A percentile compares a stretch with the other conserved stretches of the same genome.
Evolutionary conservation across 805 yeast species (phyloP).

Genomic region (Saccharomycopsis fermentans): DNA sequence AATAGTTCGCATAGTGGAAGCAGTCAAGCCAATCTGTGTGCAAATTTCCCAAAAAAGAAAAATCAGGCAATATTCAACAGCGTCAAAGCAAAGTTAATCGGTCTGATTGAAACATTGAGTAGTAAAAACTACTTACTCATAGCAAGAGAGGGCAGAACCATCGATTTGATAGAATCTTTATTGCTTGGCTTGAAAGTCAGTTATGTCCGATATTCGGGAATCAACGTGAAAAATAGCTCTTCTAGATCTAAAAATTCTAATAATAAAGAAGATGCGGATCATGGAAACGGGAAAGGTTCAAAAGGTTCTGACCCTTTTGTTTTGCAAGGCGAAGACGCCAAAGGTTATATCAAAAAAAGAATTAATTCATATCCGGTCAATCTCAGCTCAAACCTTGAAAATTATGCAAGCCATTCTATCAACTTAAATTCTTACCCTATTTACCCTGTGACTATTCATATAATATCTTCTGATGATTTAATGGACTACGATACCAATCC

Average conservation of each 20-base stretch:
- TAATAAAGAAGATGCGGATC: not conserved
- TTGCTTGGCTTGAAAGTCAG: constrained; percentile 50
- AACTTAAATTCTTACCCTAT: constrained; percentile 12
- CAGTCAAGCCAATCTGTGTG: not conserved
- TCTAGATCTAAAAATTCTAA: not conserved
- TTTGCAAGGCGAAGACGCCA: not conserved
- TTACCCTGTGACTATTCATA: constrained; percentile 27
- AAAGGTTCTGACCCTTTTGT: not conserved
- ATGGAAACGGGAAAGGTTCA: not conserved
- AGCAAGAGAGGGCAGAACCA: constrained; percentile 54
- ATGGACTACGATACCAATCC: not conserved
- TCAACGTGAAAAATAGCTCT: constrained; percentile 39
- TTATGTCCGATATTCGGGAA: constrained; percentile 53
- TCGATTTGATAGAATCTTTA: constrained; percentile 68
- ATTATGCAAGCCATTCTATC: constrained; percentile 3
- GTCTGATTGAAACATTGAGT: constrained; percentile 2
- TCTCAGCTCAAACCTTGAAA: constrained; percentile 9
- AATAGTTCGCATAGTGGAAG: constrained; percentile 10
- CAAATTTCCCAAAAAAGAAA: constrained; percentile 6
- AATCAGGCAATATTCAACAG: constrained; percentile 8
- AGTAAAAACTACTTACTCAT: constrained; percentile 55
- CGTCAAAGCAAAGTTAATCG: constrained; percentile 6
- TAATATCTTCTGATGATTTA: constrained; percentile 31
- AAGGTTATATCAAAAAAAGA: not conserved
- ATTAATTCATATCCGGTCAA: constrained; percentile 9